phyloP scores from a whole-genome alignment of 805 yeast genomes.

The Wickerhamiella hasegawae region DNA sequence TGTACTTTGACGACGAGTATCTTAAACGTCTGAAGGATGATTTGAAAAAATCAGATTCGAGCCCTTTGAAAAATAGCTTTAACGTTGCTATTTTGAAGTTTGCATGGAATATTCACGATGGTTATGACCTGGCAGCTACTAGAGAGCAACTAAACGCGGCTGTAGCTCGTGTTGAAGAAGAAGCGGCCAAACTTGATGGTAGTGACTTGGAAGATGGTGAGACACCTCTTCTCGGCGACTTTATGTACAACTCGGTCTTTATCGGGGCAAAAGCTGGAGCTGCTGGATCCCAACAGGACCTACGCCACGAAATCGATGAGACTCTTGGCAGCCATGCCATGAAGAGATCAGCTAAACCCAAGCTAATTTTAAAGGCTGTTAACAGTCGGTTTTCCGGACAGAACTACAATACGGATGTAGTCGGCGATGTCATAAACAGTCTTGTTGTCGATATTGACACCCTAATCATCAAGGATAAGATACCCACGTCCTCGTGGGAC shows the following conservation, averaged over 20 bases:
- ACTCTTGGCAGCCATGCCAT: conserved; percentile 22
- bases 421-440: no score
- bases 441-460: background rate
- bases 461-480: conserved; percentile 45
- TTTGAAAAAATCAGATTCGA: background rate
- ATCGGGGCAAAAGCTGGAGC: conserved; percentile 27
- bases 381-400: no score
- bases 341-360: conserved; percentile 10
- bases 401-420: no score
- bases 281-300: conserved; percentile 18
- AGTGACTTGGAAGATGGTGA: conserved; percentile 6
- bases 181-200: conserved; percentile 5
- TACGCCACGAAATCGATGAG: conserved; percentile 40
- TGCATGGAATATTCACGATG: conserved; percentile 49
- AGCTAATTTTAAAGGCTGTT: conserved; percentile 7
- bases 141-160: conserved; percentile 49
- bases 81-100: conserved; percentile 2
- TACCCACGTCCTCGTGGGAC: conserved; percentile 83
- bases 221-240: conserved; percentile 33
- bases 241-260: conserved; percentile 66
- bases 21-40: background rate
- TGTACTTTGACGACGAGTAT: no score
- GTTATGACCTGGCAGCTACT: conserved; percentile 82
- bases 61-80: background rate
- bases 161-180: conserved; percentile 41